Conservation (phyloP, 2,329 filamentous ascomycete species). For the Mariannaea elegans region DNA sequence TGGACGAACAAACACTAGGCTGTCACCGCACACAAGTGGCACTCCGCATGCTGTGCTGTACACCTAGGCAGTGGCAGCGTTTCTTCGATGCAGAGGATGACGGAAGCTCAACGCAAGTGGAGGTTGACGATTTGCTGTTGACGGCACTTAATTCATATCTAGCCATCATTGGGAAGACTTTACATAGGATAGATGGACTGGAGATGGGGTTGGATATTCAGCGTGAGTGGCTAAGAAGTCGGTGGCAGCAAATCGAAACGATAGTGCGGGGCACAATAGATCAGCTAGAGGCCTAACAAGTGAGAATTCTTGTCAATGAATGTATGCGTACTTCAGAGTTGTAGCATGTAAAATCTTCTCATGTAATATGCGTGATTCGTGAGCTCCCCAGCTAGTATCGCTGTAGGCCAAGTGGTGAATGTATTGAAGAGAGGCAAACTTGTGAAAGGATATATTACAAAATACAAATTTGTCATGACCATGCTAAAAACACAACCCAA, state of each 20-base stretch:
- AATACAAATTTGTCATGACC: too few species aligned
- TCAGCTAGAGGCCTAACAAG: conserved; percentile 13
- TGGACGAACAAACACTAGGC: conserved; percentile 46
- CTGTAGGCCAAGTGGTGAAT: too few species aligned
- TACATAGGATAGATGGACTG: conserved; percentile 46
- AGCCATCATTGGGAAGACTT: conserved; percentile 40
- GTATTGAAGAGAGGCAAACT: too few species aligned
- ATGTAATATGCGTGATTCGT: too few species aligned
- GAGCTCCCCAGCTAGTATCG: too few species aligned
- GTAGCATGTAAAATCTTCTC: neutral
- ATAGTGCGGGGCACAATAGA: conserved; percentile 49
- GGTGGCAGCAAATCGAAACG: conserved; percentile 55
- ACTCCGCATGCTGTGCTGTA: conserved; percentile 49
- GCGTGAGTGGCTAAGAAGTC: conserved; percentile 46
- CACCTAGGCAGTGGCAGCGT: conserved; percentile 50
- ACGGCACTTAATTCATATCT: conserved; percentile 50
- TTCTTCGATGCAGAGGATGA: conserved; percentile 53
- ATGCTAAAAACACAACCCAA: neutral
- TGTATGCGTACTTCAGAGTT: neutral
- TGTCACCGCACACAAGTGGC: conserved; percentile 66
- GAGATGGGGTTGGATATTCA: conserved; percentile 44
- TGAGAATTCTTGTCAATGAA: neutral
- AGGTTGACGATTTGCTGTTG: conserved; percentile 49
- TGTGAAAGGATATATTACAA: too few species aligned
- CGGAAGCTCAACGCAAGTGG: conserved; percentile 54